Evolutionary conservation across 768 basidiomycete species (phyloP).

Genomic region (Suillus brevipes): DNA sequence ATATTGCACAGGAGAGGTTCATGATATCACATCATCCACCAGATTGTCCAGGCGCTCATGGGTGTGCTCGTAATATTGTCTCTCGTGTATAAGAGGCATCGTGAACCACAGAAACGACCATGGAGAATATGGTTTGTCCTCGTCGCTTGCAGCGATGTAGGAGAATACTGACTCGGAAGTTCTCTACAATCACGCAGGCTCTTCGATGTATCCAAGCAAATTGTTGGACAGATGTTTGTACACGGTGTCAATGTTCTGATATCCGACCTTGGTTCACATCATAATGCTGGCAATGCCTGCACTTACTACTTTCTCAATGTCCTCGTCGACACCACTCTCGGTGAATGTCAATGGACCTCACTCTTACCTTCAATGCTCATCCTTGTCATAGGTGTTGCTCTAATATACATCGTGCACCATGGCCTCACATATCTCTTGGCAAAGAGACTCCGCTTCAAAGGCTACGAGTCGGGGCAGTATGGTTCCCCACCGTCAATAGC

Average conservation of each 20-base stretch:
- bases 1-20: not conserved
- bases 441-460: conserved; percentile 64
- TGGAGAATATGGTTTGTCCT: conserved; percentile 86
- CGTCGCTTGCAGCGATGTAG: conserved; percentile 2
- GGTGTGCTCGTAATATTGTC: conserved; percentile 89
- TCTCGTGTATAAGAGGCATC: conserved; percentile 83
- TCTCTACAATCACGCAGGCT: conserved; percentile 47
- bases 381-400: conserved; percentile 62
- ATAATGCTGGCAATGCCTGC: conserved; percentile 80
- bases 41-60: conserved; percentile 86
- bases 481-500: conserved; percentile 76
- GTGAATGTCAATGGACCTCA: conserved; percentile 41
- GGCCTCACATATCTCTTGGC: conserved; percentile 63
- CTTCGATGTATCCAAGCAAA: conserved; percentile 93
- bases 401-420: conserved; percentile 76
- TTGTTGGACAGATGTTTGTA: conserved; percentile 82
- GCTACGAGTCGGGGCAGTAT: conserved; percentile 86
- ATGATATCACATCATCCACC: conserved; percentile 6
- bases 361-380: conserved; percentile 11
- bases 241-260: conserved; percentile 79
- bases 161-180: conserved; percentile 7
- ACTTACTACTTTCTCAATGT: conserved; percentile 92
- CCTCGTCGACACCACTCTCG: conserved; percentile 73
- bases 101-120: conserved; percentile 80
- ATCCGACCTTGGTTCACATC: conserved; percentile 72